Percentiles rank a stretch among this genome's conserved stretches.
phyloP scores from a whole-genome alignment of 2,329 filamentous ascomycete genomes.

The Talaromyces sp. region DNA sequence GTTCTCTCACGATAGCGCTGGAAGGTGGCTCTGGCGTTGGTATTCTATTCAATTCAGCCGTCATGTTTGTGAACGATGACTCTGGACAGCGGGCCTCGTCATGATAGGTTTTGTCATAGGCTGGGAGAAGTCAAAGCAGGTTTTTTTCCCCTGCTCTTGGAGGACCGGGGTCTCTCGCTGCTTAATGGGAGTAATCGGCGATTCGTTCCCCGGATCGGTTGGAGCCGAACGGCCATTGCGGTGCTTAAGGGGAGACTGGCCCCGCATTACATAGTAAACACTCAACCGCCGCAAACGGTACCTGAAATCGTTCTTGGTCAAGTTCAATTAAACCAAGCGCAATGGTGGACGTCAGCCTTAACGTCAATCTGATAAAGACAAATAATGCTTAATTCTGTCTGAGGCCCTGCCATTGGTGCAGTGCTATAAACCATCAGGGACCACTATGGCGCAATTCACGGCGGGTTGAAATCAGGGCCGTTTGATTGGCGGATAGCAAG shows the following conservation, averaged over 20 bases:
- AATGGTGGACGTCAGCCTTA: too few species aligned
- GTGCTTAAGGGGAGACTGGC: too few species aligned
- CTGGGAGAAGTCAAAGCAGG: slow-evolving; percentile 4
- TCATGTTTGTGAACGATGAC: slow-evolving; percentile 12
- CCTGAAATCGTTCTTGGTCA: too few species aligned
- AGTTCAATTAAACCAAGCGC: too few species aligned
- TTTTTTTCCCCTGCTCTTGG: slow-evolving; percentile 2
- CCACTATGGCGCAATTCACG: too few species aligned
- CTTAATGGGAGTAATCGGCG: neutral
- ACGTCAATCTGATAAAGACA: too few species aligned
- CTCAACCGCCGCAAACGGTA: neutral
- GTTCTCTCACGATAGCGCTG: slow-evolving; percentile 11
- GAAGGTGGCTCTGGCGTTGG: slow-evolving; percentile 3
- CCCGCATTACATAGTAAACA: neutral
- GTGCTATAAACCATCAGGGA: too few species aligned
- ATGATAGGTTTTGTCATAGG: neutral
- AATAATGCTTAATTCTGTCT: too few species aligned
- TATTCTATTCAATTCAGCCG: neutral
- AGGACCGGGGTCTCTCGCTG: neutral
- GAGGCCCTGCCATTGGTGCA: too few species aligned
- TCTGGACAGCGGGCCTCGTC: neutral
- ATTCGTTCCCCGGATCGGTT: slow-evolving; percentile 17
- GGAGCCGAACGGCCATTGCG: slow-evolving; percentile 8
- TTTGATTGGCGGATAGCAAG: too few species aligned
- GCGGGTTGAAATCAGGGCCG: too few species aligned